Percentiles rank a stretch among this genome's conserved stretches.
These are phyloP conservation scores for Tetratostichococcus sp. DNA, from an alignment of 139 green algal species.

Conservation along the genomic window DNA sequence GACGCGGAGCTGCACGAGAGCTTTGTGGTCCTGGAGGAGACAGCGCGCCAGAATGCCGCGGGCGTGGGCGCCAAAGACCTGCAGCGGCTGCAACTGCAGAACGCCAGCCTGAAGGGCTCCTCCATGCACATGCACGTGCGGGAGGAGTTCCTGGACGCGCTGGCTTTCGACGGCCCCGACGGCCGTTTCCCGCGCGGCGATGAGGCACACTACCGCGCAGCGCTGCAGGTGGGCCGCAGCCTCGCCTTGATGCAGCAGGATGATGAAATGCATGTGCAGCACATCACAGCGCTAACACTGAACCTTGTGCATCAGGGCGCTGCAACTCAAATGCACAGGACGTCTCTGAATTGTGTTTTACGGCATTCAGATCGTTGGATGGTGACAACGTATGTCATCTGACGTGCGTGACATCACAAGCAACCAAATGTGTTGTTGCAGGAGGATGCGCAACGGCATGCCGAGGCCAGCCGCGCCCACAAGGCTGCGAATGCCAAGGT, in stretches of 20 bases:
- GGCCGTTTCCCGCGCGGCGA: background rate
- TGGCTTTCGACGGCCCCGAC: background rate
- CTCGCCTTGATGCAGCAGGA: no score
- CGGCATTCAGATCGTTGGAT: no score
- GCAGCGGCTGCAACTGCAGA: constrained; percentile 37
- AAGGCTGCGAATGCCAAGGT: background rate
- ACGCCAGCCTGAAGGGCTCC: constrained; percentile 50
- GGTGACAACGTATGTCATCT: no score
- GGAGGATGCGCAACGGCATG: background rate
- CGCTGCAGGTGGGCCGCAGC: background rate
- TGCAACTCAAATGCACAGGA: no score
- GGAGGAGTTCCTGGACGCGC: constrained; percentile 41
- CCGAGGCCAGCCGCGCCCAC: background rate
- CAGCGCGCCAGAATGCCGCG: constrained; percentile 22
- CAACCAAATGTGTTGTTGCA: no score
- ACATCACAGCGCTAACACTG: no score
- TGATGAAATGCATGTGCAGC: no score
- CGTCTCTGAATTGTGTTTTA: no score
- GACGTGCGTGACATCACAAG: no score
- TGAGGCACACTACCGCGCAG: background rate
- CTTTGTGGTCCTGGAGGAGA: constrained; percentile 13
- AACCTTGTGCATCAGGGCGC: no score
- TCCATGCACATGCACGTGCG: constrained; percentile 52
- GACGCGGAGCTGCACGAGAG: background rate
- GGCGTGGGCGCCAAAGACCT: constrained; percentile 40